phyloP scores from a whole-genome alignment of 2,329 filamentous ascomycete species.

The Fusarium agapanthi region DNA sequence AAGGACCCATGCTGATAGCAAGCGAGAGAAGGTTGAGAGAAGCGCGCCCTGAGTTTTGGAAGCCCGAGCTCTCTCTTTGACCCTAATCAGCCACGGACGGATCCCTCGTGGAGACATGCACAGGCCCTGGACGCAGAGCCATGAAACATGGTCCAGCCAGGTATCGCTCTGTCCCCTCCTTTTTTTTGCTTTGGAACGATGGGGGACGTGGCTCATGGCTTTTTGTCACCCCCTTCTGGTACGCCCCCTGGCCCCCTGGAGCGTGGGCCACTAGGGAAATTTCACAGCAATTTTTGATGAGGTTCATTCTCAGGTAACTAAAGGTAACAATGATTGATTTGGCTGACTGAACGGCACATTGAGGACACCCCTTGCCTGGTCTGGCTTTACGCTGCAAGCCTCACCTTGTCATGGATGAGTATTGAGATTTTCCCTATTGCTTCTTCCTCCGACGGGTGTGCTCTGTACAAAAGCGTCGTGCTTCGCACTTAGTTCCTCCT shows the following conservation, averaged over 20 bases:
- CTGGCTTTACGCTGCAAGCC: conserved; percentile 15
- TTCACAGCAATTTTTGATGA: conserved; percentile 35
- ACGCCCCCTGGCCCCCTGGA: conserved; percentile 20
- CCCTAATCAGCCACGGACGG: conserved; percentile 21
- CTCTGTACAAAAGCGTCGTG: conserved; percentile 39
- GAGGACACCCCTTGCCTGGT: conserved; percentile 21
- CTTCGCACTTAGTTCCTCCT: conserved; percentile 33
- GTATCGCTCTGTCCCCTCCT: conserved; percentile 27
- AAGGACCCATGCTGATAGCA: conserved; percentile 20
- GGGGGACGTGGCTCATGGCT: conserved; percentile 15
- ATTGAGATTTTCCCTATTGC: conserved; percentile 26
- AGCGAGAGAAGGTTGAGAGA: conserved; percentile 32
- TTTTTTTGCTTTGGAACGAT: conserved; percentile 27
- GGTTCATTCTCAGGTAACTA: conserved; percentile 23
- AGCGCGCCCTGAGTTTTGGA: conserved; percentile 28
- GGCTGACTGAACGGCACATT: conserved; percentile 14
- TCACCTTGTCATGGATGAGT: conserved; percentile 9
- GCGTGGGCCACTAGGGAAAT: conserved; percentile 25
- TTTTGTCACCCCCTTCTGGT: conserved; percentile 28
- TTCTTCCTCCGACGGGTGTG: conserved; percentile 11
- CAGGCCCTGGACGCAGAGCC: conserved; percentile 29
- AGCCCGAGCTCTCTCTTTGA: conserved; percentile 26
- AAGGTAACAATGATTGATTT: conserved; percentile 17
- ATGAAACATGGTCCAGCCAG: conserved; percentile 37
- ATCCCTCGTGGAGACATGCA: conserved; percentile 36